phyloP scores from a whole-genome alignment of 352 stramenopile species.

The Phytophthora uliginosa region DNA sequence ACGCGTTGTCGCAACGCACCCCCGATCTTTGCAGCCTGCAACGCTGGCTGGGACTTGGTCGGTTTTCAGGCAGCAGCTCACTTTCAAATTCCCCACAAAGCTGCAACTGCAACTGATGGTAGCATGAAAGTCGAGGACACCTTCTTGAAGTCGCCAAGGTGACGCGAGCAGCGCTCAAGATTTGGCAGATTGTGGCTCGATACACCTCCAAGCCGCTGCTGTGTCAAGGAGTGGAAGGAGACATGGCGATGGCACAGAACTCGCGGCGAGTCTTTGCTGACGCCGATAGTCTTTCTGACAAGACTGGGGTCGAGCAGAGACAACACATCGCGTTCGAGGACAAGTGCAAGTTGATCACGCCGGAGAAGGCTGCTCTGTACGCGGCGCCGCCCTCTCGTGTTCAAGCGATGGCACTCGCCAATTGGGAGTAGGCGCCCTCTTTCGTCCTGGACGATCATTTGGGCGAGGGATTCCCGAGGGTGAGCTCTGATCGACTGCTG shows the following conservation, averaged over 20 bases:
- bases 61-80: conserved; percentile 6
- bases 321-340: conserved; percentile 43
- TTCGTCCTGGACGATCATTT: conserved; percentile 38
- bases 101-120: not conserved
- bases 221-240: conserved; percentile 38
- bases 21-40: not conserved
- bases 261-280: conserved; percentile 25
- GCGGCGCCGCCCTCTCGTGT: conserved; percentile 10
- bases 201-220: conserved; percentile 35
- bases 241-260: conserved; percentile 36
- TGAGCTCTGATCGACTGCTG: conserved; percentile 30
- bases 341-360: conserved; percentile 35
- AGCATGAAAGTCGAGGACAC: conserved; percentile 29
- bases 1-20: conserved; percentile 31
- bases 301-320: not conserved
- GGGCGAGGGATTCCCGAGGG: conserved; percentile 9
- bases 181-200: conserved; percentile 37
- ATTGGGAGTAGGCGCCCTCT: conserved; percentile 36
- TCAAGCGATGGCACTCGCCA: conserved; percentile 34
- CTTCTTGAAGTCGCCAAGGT: conserved; percentile 20
- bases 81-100: conserved; percentile 30
- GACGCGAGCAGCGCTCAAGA: conserved; percentile 25
- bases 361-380: conserved; percentile 20
- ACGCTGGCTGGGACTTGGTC: not conserved
- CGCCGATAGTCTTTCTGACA: conserved; percentile 2